These are phyloP conservation scores for Thelonectria discophora DNA, from an alignment of 2,329 filamentous ascomycete species.

Conservation along the genomic window DNA sequence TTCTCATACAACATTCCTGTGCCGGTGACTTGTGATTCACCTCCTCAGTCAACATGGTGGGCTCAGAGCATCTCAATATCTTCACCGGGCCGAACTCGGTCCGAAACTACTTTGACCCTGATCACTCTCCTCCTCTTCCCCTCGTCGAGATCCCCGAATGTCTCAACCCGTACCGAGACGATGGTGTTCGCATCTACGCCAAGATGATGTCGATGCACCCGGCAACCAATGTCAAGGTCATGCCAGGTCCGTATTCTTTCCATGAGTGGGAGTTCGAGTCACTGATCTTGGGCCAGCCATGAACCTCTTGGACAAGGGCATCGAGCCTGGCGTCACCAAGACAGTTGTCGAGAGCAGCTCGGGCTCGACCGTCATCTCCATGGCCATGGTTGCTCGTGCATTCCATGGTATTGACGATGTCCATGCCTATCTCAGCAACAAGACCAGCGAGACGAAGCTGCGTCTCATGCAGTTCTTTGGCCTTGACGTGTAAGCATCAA, in stretches of 20 bases:
- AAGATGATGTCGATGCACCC: conserved; percentile 72
- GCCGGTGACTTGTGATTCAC: conserved; percentile 13
- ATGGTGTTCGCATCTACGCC: conserved; percentile 70
- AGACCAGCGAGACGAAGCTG: conserved; percentile 50
- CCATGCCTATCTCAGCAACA: conserved; percentile 59
- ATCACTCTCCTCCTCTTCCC: conserved; percentile 63
- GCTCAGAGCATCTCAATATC: conserved; percentile 54
- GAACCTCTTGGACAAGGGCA: conserved; percentile 60
- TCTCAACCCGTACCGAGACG: conserved; percentile 63
- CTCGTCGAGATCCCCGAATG: conserved; percentile 66
- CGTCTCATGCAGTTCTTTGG: conserved; percentile 48
- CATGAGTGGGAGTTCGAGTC: background rate
- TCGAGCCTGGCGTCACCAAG: conserved; percentile 56
- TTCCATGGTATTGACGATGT: conserved; percentile 52
- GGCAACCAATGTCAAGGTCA: conserved; percentile 69
- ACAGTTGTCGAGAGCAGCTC: conserved; percentile 69
- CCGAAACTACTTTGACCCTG: conserved; percentile 66
- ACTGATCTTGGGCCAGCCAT: conserved; percentile 40
- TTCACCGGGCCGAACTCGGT: conserved; percentile 65
- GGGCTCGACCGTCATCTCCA: conserved; percentile 68
- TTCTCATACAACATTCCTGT: background rate
- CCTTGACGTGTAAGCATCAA: conserved; percentile 42
- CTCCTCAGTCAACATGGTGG: conserved; percentile 35
- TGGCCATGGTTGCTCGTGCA: conserved; percentile 52
- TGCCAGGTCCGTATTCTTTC: conserved; percentile 56